phyloP scores from a whole-genome alignment of 345 rosid genomes.

The Pistacia integerrima region DNA sequence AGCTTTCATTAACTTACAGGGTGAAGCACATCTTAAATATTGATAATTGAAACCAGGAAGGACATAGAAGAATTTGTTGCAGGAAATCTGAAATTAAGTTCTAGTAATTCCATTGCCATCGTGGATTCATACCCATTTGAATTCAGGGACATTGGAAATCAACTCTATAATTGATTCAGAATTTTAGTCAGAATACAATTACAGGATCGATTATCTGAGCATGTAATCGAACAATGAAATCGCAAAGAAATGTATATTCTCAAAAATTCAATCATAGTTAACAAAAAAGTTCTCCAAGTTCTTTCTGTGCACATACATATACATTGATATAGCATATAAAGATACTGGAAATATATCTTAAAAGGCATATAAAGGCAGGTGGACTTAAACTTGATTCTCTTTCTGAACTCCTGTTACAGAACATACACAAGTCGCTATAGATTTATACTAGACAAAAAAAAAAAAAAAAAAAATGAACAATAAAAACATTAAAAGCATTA shows the following conservation, averaged over 20 bases:
- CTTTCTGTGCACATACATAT: constrained; percentile 2
- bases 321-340: neutral
- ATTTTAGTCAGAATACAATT: too few relatives aligned
- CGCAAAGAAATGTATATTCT: neutral
- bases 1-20: too few relatives aligned
- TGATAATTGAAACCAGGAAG: too few relatives aligned
- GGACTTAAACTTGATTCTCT: neutral
- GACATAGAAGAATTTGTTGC: too few relatives aligned
- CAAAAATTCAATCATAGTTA: neutral
- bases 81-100: too few relatives aligned
- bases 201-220: too few relatives aligned
- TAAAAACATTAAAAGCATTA: neutral
- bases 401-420: neutral
- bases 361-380: constrained; percentile 8
- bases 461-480: neutral
- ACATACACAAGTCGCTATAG: neutral
- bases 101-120: too few relatives aligned
- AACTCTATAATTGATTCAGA: too few relatives aligned
- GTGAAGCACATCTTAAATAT: too few relatives aligned
- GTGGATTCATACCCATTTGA: too few relatives aligned
- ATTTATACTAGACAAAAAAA: constrained; percentile 6
- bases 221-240: too few relatives aligned
- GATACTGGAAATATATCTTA: neutral
- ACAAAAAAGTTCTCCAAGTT: constrained; percentile 9
- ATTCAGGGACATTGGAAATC: too few relatives aligned